These are phyloP conservation scores for Tolypocladium sp. DNA, from an alignment of 2,329 filamentous ascomycete species.

Conservation along the genomic window DNA sequence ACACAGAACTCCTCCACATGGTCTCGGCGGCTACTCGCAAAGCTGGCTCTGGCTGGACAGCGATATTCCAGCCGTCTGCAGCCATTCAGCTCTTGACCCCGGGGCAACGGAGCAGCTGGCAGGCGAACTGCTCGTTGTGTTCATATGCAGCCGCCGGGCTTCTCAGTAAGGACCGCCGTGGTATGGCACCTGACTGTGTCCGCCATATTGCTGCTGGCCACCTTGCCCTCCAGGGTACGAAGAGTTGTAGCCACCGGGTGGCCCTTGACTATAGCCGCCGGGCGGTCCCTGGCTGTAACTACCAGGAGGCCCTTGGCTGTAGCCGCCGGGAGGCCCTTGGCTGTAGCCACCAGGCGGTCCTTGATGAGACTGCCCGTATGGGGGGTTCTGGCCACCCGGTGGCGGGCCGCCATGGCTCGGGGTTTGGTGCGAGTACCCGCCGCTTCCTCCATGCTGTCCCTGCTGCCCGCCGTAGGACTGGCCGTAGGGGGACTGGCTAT, in stretches of 20 bases:
- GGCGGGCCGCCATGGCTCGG: constrained; percentile 11
- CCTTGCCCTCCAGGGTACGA: constrained; percentile 17
- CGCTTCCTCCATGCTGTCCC: constrained; percentile 12
- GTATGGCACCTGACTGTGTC: constrained; percentile 12
- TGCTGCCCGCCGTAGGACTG: constrained; percentile 12
- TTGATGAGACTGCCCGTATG: constrained; percentile 9
- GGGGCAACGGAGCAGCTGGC: neutral
- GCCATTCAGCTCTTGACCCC: neutral
- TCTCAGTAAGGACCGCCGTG: constrained; percentile 8
- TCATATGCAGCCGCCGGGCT: neutral
- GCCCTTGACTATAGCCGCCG: constrained; percentile 4
- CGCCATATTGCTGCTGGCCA: constrained; percentile 18
- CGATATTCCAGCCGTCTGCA: neutral
- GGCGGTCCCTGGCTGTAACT: constrained; percentile 5
- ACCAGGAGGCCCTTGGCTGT: constrained; percentile 4
- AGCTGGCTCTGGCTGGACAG: neutral
- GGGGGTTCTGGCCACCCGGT: constrained; percentile 4
- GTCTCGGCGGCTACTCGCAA: neutral
- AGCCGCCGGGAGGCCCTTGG: constrained; percentile 4
- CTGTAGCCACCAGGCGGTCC: constrained; percentile 1
- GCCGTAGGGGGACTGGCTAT: constrained; percentile 10
- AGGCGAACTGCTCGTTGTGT: neutral
- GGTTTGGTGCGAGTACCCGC: constrained; percentile 11
- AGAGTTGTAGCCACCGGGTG: constrained; percentile 16
- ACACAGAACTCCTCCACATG: neutral